phyloP scores from a whole-genome alignment of 495 filamentous ascomycete genomes.

The Hypomontagnella submonticulosa region DNA sequence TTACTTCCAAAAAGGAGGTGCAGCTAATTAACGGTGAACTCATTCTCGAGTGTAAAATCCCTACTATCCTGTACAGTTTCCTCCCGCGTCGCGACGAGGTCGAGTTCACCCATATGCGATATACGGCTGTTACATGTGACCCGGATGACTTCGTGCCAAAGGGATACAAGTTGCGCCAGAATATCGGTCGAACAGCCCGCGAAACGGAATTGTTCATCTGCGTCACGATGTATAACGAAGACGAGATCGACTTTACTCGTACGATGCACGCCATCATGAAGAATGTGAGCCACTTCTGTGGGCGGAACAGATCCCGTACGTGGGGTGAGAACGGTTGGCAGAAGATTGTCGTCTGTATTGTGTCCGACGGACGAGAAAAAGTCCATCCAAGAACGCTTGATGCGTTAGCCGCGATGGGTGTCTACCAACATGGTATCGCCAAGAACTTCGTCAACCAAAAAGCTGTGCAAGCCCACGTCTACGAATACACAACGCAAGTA shows the following conservation, averaged over 20 bases:
- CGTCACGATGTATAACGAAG: constrained; percentile 99
- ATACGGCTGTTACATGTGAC: constrained; percentile 98
- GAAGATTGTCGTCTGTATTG: constrained; percentile 98
- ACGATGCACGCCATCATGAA: constrained; percentile 99
- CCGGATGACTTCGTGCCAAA: constrained; percentile 90
- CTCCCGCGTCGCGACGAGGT: constrained; percentile 89
- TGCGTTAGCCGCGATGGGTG: constrained; percentile 95
- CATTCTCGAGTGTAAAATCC: constrained; percentile 98
- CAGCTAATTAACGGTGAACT: constrained; percentile 96
- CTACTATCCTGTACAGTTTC: constrained; percentile 96
- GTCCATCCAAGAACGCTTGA: constrained; percentile 94
- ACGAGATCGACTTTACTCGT: constrained; percentile 93
- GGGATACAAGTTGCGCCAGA: constrained; percentile 96
- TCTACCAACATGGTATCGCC: constrained; percentile 99
- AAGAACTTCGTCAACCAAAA: constrained; percentile 97
- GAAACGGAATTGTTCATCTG: constrained; percentile 99
- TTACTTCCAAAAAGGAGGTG: constrained; percentile 94
- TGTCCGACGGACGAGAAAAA: constrained; percentile 92
- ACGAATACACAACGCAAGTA: constrained; percentile 99
- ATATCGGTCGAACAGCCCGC: constrained; percentile 82
- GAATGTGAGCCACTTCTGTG: constrained; percentile 96
- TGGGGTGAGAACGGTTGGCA: constrained; percentile 99
- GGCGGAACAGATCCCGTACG: constrained; percentile 87
- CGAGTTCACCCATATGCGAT: constrained; percentile 99
- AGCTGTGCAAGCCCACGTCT: constrained; percentile 88